Conservation (phyloP, 2,329 filamentous ascomycete species). For the Trichocomaceae sp. region DNA sequence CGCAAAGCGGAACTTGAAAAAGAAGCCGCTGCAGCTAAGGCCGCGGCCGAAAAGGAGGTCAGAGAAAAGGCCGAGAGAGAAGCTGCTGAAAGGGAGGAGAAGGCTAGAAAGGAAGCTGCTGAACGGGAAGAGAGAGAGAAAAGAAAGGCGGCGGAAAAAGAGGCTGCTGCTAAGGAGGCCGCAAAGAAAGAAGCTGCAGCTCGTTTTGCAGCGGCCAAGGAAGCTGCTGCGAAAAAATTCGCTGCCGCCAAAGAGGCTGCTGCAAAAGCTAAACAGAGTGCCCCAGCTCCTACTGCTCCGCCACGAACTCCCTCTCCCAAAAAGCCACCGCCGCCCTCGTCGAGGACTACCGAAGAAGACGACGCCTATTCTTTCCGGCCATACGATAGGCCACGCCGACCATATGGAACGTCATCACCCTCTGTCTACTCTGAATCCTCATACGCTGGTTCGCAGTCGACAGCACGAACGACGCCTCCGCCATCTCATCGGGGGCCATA, state of each 20-base stretch:
- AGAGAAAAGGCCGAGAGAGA: slow-evolving; percentile 26
- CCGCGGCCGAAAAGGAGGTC: slow-evolving; percentile 17
- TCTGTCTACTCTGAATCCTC: slow-evolving; percentile 76
- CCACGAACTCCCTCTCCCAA: slow-evolving; percentile 36
- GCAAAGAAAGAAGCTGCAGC: slow-evolving; percentile 23
- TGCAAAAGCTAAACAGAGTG: slow-evolving; percentile 20
- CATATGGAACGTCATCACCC: slow-evolving; percentile 59
- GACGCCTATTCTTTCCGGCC: slow-evolving; percentile 68
- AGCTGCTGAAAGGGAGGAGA: slow-evolving; percentile 27
- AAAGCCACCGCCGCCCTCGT: slow-evolving; percentile 28
- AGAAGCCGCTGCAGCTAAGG: slow-evolving; percentile 23
- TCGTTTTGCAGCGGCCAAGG: slow-evolving; percentile 17
- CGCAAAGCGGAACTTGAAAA: slow-evolving; percentile 35
- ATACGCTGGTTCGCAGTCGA: slow-evolving; percentile 78
- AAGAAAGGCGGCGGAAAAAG: slow-evolving; percentile 22
- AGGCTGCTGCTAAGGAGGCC: slow-evolving; percentile 22
- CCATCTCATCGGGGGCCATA: slow-evolving; percentile 67
- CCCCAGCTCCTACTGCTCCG: slow-evolving; percentile 18
- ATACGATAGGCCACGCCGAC: slow-evolving; percentile 62
- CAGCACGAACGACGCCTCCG: slow-evolving; percentile 72
- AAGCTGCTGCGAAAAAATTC: slow-evolving; percentile 29
- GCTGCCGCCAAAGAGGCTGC: slow-evolving; percentile 28
- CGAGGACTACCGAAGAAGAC: slow-evolving; percentile 47
- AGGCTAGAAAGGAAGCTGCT: slow-evolving; percentile 21
- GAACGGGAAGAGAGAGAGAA: slow-evolving; percentile 18